phyloP scores from a whole-genome alignment of 2,329 filamentous ascomycete genomes.

The Cytospora mali region DNA sequence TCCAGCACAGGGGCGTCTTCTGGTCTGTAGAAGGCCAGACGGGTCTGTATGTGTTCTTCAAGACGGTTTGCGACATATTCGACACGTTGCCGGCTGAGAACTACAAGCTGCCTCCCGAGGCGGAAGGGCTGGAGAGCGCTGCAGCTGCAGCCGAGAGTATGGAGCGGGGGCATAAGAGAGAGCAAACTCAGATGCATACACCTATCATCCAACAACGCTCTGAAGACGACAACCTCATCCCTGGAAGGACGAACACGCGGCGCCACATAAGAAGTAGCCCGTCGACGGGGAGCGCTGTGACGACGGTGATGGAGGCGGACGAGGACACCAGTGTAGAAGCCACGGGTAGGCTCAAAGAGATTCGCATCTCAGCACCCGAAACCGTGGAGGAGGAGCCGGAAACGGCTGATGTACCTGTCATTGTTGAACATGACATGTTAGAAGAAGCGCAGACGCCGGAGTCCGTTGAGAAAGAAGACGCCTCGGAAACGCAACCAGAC shows the following conservation, averaged over 20 bases:
- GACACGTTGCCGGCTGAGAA: conserved; percentile 89
- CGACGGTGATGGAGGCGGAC: conserved; percentile 79
- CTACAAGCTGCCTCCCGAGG: conserved; percentile 92
- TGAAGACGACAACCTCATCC: conserved; percentile 54
- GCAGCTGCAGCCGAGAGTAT: conserved; percentile 24
- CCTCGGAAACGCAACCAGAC: conserved; percentile 13
- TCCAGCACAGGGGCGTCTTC: conserved; percentile 92
- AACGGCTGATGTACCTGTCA: conserved; percentile 41
- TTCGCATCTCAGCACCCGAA: conserved; percentile 55
- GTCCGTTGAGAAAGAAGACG: conserved; percentile 19
- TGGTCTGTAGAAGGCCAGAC: conserved; percentile 90
- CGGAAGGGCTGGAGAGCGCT: conserved; percentile 72
- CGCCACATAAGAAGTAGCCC: conserved; percentile 80
- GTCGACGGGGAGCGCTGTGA: conserved; percentile 76
- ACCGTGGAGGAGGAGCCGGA: conserved; percentile 52
- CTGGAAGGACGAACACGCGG: conserved; percentile 72
- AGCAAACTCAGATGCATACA: conserved; percentile 34
- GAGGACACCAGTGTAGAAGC: conserved; percentile 67
- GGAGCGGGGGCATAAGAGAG: conserved; percentile 25
- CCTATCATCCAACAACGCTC: conserved; percentile 28
- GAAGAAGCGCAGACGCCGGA: conserved; percentile 34
- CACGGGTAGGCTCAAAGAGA: conserved; percentile 47
- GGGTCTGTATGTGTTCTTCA: conserved; percentile 96
- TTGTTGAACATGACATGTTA: conserved; percentile 41
- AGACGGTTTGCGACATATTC: conserved; percentile 93